Evolutionary conservation across 768 basidiomycete genomes (phyloP), one percentile per base, ranked within the genome.

Genomic region (Tylopilus sp.): DNA sequence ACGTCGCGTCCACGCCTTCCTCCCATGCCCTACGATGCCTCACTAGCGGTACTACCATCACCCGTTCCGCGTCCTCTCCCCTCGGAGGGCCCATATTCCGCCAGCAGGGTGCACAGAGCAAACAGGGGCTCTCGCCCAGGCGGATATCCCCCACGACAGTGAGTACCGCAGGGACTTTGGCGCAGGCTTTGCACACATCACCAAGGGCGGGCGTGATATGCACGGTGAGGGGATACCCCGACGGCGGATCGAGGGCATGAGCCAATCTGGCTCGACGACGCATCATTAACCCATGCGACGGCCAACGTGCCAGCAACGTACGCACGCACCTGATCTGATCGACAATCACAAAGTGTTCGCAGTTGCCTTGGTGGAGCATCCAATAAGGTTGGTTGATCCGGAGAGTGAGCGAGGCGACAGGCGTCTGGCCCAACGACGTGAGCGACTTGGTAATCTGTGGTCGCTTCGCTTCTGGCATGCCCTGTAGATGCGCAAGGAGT

Each of bases 371-470:
- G 60, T 93, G 91, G 17, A 91, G 71, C 48, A 92, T 70, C 82
- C 86, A 90, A 57, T 93, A 92, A 1, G 91, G 91, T 59, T 86
- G 76, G 57, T 88, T 79, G 33, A 89, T 65, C 28, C 83, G 78
- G 20, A 91, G 66, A 4, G 73, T 69, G 21, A 92, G 75, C 1
- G 81, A 77, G 1, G 72, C 66, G 36, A 91, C 69, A 9, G 63
- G 48, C 8, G 80, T 80, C 48, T 81, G 73, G 47, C 70, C 61
- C 61, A 85, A 72, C 4, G 76, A 59, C 9, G 68, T 72, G 4
- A 71, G 47, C 13, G 72, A 78, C 59, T 73, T 78, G 49, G 51
- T 67, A 17, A 76, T 66, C 21, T 40, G 47, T 39, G 41, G 53
- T 35, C 59, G 63, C 52, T 62, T 70, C 66, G 54, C 70, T 68